These are phyloP conservation scores for Trametes cubensis DNA, from an alignment of 768 basidiomycete genomes.

Conservation along the genomic window DNA sequence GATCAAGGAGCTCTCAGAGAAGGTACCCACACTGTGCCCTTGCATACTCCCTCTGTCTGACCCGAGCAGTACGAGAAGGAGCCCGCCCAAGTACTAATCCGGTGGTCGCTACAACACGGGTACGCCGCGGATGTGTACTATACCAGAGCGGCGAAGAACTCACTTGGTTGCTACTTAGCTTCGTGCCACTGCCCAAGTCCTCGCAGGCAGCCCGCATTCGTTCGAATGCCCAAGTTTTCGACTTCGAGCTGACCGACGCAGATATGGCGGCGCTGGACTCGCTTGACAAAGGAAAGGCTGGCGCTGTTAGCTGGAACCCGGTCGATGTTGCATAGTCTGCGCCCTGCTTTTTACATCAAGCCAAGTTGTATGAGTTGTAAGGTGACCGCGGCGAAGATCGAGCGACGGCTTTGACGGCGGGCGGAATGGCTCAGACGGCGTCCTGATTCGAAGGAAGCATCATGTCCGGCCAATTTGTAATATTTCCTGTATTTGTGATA, in stretches of 20 bases:
- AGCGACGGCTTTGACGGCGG: no score
- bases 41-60: background rate
- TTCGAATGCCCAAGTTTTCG: constrained; percentile 49
- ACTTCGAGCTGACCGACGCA: constrained; percentile 45
- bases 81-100: constrained; percentile 80
- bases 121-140: constrained; percentile 29
- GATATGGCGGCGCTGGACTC: constrained; percentile 49
- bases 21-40: constrained; percentile 33
- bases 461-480: no score
- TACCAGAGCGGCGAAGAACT: background rate
- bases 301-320: constrained; percentile 53
- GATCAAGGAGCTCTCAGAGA: constrained; percentile 56
- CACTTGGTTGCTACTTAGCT: constrained; percentile 32
- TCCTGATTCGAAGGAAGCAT: no score
- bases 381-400: no score
- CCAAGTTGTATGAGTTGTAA: no score
- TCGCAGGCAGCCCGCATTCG: constrained; percentile 43
- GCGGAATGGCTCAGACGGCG: no score
- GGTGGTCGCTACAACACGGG: constrained; percentile 90
- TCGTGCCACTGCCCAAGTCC: constrained; percentile 53
- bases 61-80: constrained; percentile 46
- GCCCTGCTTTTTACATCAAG: no score
- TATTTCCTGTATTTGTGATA: no score
- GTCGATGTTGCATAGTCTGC: constrained; percentile 32
- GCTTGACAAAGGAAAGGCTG: constrained; percentile 47